Conservation (phyloP, 1,284 basidiomycete species). For the Phylloporus sp. region DNA sequence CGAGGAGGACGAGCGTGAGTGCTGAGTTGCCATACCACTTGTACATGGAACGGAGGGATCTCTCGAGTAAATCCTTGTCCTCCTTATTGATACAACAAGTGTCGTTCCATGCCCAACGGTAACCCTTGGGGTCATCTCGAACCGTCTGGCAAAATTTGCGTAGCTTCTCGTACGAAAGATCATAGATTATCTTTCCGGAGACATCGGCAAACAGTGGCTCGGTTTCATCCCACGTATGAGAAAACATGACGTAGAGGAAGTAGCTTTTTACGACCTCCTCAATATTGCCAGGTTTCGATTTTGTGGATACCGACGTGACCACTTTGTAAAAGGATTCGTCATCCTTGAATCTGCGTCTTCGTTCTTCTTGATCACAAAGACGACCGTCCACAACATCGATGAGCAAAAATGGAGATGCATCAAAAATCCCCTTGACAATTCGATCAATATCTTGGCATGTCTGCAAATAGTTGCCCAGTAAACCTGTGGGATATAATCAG, state of each 20-base stretch:
- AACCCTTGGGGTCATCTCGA: constrained; percentile 8
- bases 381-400: constrained; percentile 16
- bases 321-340: constrained; percentile 15
- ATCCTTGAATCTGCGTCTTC: constrained; percentile 9
- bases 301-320: constrained; percentile 12
- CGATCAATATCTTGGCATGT: not conserved
- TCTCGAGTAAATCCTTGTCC: not conserved
- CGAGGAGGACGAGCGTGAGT: constrained; percentile 24
- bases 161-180: constrained; percentile 17
- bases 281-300: not conserved
- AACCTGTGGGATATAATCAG: not conserved
- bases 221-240: constrained; percentile 26
- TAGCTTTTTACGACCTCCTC: constrained; percentile 15
- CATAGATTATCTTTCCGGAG: constrained; percentile 11
- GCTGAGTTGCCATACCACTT: constrained; percentile 29
- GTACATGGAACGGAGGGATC: constrained; percentile 29
- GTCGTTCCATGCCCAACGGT: constrained; percentile 23
- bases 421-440: constrained; percentile 2
- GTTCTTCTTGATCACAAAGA: constrained; percentile 12
- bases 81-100: constrained; percentile 25
- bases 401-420: constrained; percentile 18
- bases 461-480: not conserved
- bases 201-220: constrained; percentile 24
- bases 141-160: constrained; percentile 17
- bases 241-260: constrained; percentile 32